These are phyloP conservation scores for Trametes elegans DNA, from an alignment of 768 basidiomycete genomes.

Conservation along the genomic window DNA sequence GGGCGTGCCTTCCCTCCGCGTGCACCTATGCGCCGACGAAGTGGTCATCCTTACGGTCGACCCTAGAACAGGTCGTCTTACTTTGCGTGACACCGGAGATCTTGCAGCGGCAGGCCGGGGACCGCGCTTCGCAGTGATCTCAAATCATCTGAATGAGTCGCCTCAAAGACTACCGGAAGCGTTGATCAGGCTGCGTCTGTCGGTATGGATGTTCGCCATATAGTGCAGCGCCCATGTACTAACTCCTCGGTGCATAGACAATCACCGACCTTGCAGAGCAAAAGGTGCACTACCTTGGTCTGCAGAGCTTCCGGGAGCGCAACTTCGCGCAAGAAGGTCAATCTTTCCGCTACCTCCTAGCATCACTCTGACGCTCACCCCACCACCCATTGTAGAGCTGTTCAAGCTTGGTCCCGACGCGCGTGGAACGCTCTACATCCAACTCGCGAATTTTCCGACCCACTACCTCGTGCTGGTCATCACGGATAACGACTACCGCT, in stretches of 20 bases:
- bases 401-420: conserved; percentile 65
- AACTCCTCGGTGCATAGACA: conserved; percentile 50
- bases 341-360: not conserved
- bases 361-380: not conserved
- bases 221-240: not conserved
- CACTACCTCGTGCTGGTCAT: conserved; percentile 87
- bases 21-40: conserved; percentile 75
- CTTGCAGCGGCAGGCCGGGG: conserved; percentile 72
- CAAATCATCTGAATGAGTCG: conserved; percentile 66
- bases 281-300: conserved; percentile 83
- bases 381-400: conserved; percentile 46
- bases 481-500: conserved; percentile 73
- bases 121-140: conserved; percentile 56
- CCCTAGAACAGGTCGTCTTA: conserved; percentile 73
- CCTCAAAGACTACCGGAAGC: conserved; percentile 58
- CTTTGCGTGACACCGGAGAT: conserved; percentile 78
- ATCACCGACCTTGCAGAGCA: conserved; percentile 81
- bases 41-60: conserved; percentile 77
- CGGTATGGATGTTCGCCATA: conserved; percentile 42
- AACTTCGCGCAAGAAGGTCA: conserved; percentile 67
- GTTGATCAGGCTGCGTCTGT: conserved; percentile 57
- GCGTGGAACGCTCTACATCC: conserved; percentile 69
- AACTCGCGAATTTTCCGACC: conserved; percentile 69
- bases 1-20: conserved; percentile 54
- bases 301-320: conserved; percentile 66